phyloP scores from a whole-genome alignment of 805 yeast genomes.

The Schwanniomyces vanrijiae region DNA sequence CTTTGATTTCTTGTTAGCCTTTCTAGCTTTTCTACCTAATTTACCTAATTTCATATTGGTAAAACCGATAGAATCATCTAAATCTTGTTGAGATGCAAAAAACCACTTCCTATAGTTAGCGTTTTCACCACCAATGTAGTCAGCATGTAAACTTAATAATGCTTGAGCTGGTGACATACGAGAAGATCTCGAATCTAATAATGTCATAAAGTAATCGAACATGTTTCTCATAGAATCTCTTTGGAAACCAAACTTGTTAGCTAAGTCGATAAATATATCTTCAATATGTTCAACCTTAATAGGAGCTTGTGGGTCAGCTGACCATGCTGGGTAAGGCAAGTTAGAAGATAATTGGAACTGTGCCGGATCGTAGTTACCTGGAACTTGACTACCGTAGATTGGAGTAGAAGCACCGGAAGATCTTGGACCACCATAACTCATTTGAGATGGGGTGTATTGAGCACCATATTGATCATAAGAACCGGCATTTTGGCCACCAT shows the following conservation, averaged over 20 bases:
- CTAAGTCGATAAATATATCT: slow-evolving; percentile 79
- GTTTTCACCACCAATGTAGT: slow-evolving; percentile 83
- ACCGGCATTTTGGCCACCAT: slow-evolving; percentile 53
- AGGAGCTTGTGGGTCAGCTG: slow-evolving; percentile 91
- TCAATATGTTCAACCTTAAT: slow-evolving; percentile 80
- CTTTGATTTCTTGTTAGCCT: slow-evolving; percentile 77
- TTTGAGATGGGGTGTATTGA: slow-evolving; percentile 81
- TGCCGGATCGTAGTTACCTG: slow-evolving; percentile 55
- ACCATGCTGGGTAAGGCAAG: slow-evolving; percentile 99
- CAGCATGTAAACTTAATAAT: slow-evolving; percentile 77
- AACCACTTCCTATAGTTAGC: slow-evolving; percentile 88
- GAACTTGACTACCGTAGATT: slow-evolving; percentile 68
- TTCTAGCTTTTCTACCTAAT: slow-evolving; percentile 74
- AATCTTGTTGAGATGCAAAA: slow-evolving; percentile 84
- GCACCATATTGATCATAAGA: slow-evolving; percentile 68
- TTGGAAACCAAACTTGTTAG: slow-evolving; percentile 86
- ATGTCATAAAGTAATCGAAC: slow-evolving; percentile 85
- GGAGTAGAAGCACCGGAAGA: slow-evolving; percentile 96
- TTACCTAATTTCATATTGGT: slow-evolving; percentile 79
- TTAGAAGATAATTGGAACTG: slow-evolving; percentile 67
- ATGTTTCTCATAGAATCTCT: slow-evolving; percentile 91
- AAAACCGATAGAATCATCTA: slow-evolving; percentile 82
- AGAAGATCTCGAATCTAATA: slow-evolving; percentile 79
- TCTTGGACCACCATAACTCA: slow-evolving; percentile 82
- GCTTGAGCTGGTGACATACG: slow-evolving; percentile 92